These are phyloP conservation scores for Teratosphaeria nubilosa DNA, from an alignment of 2,329 filamentous ascomycete genomes.

Conservation along the genomic window DNA sequence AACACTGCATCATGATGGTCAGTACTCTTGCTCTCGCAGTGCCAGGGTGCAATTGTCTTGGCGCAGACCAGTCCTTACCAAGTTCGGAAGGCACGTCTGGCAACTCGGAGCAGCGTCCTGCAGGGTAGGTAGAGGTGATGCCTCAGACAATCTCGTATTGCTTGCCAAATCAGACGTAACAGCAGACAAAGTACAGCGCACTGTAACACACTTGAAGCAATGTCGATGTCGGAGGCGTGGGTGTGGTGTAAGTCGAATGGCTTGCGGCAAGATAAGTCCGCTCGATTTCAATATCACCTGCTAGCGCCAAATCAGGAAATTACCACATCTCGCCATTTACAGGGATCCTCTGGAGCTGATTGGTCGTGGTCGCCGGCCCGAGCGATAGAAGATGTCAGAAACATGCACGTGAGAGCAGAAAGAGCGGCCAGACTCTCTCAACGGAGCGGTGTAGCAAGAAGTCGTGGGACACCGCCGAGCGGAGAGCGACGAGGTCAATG, in stretches of 20 bases:
- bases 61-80: neutral
- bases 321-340: neutral
- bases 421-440: neutral
- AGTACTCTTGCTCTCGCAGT: neutral
- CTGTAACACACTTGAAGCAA: neutral
- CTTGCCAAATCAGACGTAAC: neutral
- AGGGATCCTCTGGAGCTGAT: neutral
- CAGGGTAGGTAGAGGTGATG: neutral
- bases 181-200: neutral
- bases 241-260: neutral
- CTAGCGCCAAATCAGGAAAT: neutral
- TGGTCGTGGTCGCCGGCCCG: neutral
- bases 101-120: neutral
- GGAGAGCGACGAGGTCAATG: neutral
- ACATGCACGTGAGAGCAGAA: neutral
- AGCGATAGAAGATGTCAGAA: neutral
- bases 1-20: neutral
- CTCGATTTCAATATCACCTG: neutral
- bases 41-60: neutral
- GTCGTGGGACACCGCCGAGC: neutral
- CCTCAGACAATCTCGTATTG: neutral
- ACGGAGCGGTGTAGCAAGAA: neutral
- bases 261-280: neutral
- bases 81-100: neutral
- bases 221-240: neutral